Conservation (phyloP, 306 rosid genomes). For the Rubus idaeus region DNA sequence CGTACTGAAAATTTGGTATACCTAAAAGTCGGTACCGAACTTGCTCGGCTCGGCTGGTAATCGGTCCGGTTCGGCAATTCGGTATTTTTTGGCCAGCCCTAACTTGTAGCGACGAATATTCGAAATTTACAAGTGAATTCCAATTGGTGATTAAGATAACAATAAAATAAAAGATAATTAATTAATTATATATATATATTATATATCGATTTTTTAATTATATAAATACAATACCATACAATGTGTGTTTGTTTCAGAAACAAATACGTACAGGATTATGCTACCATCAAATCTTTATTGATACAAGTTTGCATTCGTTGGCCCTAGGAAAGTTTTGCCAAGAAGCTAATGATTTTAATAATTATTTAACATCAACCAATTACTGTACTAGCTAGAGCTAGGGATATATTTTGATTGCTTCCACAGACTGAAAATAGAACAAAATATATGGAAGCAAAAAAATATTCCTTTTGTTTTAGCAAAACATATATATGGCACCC, state of each 20-base stretch:
- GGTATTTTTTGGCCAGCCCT: too few species aligned
- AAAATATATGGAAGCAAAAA: slow-evolving; percentile 6
- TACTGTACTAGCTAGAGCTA: not conserved
- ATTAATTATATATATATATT: too few species aligned
- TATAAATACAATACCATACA: too few species aligned
- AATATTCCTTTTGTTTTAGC: not conserved
- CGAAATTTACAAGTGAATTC: too few species aligned
- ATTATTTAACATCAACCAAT: not conserved
- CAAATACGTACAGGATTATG: not conserved
- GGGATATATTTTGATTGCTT: slow-evolving; percentile 12
- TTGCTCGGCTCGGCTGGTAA: too few species aligned
- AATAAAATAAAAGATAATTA: too few species aligned
- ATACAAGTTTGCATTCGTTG: not conserved
- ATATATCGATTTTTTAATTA: too few species aligned
- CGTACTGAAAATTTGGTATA: too few species aligned
- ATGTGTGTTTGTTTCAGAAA: not conserved
- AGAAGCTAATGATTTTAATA: not conserved
- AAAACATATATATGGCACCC: slow-evolving; percentile 7
- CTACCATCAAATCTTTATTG: slow-evolving; percentile 1
- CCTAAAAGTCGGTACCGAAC: too few species aligned
- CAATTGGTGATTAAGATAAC: too few species aligned
- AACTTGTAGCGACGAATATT: too few species aligned
- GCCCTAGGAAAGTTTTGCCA: not conserved
- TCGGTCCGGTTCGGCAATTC: too few species aligned
- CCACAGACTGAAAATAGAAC: not conserved